These are phyloP conservation scores for Hypseocharis bilobata DNA, from an alignment of 441 rosid genomes.

Conservation along the genomic window DNA sequence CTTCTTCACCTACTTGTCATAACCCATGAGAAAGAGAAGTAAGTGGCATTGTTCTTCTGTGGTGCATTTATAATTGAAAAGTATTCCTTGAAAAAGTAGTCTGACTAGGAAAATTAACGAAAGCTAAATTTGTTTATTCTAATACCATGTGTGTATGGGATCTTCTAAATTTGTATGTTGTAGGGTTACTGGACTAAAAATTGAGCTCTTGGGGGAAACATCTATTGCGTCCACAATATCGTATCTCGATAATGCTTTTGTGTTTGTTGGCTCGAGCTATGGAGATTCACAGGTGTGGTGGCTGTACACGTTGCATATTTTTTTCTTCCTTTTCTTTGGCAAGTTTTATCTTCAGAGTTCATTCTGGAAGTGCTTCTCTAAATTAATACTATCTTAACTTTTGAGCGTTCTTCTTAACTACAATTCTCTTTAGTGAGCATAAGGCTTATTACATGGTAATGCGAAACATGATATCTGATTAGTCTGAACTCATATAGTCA, in stretches of 20 bases:
- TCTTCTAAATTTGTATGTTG: constrained; percentile 21
- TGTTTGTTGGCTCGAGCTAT: constrained; percentile 89
- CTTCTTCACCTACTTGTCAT: constrained; percentile 87
- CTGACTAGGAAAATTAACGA: background rate
- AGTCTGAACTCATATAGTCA: background rate
- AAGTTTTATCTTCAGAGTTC: background rate
- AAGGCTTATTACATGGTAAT: background rate
- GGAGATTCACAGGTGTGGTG: constrained; percentile 86
- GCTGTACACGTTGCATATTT: background rate
- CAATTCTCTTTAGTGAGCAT: background rate
- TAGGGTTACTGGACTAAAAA: constrained; percentile 92
- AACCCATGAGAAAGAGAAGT: constrained; percentile 96
- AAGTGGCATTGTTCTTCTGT: constrained; percentile 27
- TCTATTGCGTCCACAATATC: constrained; percentile 90
- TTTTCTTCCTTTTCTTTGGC: background rate
- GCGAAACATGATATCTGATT: background rate
- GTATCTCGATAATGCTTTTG: constrained; percentile 88
- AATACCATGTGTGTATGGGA: constrained; percentile 9
- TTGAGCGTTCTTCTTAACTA: background rate
- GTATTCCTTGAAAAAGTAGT: background rate
- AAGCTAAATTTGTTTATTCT: constrained; percentile 3
- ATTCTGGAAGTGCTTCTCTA: background rate
- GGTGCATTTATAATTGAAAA: constrained; percentile 7
- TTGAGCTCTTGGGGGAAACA: constrained; percentile 92
- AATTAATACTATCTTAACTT: background rate